Evolutionary conservation across 805 yeast genomes (phyloP).

Genomic region (Wickerhamomyces strasburgensis): DNA sequence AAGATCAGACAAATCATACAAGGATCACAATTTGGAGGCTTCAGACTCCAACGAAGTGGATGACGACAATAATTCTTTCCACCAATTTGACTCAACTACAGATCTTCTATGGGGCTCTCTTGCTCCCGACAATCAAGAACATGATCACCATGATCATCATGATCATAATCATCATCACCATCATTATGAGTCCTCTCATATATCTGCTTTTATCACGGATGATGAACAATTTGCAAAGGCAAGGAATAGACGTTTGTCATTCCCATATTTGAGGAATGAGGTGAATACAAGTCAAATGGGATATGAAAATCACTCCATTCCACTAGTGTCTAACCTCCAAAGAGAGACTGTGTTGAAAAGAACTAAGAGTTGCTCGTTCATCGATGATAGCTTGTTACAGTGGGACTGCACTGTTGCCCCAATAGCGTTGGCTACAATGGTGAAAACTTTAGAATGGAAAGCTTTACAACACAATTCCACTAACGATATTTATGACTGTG

Average conservation of each 20-base stretch:
- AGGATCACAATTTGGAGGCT: not conserved
- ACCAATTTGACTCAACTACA: no score
- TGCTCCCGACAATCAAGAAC: no score
- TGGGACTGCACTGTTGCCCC: constrained; percentile 14
- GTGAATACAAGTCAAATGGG: constrained; percentile 26
- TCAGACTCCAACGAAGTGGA: not conserved
- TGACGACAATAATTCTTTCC: no score
- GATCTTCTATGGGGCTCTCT: no score
- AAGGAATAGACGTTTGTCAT: constrained; percentile 32
- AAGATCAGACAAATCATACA: constrained; percentile 2
- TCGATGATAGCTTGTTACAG: constrained; percentile 20
- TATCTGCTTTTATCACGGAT: no score
- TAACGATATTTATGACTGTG: not conserved
- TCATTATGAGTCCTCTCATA: no score
- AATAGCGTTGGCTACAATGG: constrained; percentile 8
- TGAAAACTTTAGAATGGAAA: constrained; percentile 8
- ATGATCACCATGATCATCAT: no score
- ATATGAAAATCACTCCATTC: constrained; percentile 21
- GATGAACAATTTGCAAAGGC: constrained; percentile 12
- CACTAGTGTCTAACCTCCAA: constrained; percentile 3
- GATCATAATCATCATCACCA: no score
- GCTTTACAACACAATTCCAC: not conserved
- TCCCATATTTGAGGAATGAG: constrained; percentile 33
- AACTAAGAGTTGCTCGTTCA: constrained; percentile 32
- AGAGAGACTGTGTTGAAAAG: constrained; percentile 22